Evolutionary conservation across 2,329 filamentous ascomycete genomes (phyloP), one percentile per base, ranked within the genome.

Genomic region (Cercospora zeae-maydis): DNA sequence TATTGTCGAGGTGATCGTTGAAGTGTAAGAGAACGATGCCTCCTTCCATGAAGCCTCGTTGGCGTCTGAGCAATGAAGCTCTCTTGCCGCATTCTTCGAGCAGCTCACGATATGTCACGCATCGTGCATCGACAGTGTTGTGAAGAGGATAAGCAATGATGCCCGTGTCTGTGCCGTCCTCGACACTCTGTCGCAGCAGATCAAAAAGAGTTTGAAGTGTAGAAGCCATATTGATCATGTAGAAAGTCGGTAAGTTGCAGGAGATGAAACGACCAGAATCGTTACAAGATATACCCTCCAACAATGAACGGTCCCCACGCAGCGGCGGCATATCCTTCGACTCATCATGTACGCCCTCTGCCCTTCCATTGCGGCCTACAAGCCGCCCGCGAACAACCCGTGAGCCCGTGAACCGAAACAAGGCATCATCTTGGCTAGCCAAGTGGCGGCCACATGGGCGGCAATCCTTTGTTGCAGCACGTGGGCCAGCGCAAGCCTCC

Each of bases 1-100:
- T 74, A n/a, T 67, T 72, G 24, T 79, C 75, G 33, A 69, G 57
- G 39, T 78, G 74, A 16, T 70, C 66, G 14, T 75, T 66, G 19
- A 78, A 74, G 62, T 79, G 74, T 1, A 75, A 11, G 9, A 64
- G 37, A 14, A 62, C n/a, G 42, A 62, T 37, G 21, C 27, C 31
- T 16, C 36, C 30, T 21, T 14, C 16, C n/a, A 4, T 33, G 34
- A 61, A 47, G 24, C 49, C 27, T 1, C 54, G 1, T 24, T 34
- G 27, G 13, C 31, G 21, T 24, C 31, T 36, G n/a, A 61, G 49
- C 30, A 21, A 14, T 8, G 11, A 24, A 24, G 58, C 51, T 13
- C 36, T 61, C 34, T 30, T 47, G 4, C 37, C 33, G 37, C 49
- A 55, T 34, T 45, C 27, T 31, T 13, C 4, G 13, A 47, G n/a